These are phyloP conservation scores for Candida orba DNA, from an alignment of 805 yeast genomes.

Conservation along the genomic window DNA sequence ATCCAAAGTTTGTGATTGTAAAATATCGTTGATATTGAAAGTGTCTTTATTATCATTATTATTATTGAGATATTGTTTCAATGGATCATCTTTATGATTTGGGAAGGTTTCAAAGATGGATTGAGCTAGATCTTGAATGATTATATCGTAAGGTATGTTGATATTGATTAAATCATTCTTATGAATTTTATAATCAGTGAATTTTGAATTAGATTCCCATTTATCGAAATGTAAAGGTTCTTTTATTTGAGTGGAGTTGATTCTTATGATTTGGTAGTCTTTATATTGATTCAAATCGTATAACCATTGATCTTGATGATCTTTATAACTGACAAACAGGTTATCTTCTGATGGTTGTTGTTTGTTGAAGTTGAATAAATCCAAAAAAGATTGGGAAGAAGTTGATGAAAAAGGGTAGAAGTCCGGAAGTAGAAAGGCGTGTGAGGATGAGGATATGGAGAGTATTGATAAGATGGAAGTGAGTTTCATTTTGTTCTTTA, in stretches of 20 bases:
- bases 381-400: no score
- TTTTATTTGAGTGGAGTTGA: background rate
- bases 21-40: constrained; percentile 2
- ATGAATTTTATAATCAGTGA: constrained; percentile 37
- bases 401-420: no score
- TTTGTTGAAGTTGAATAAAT: no score
- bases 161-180: constrained; percentile 3
- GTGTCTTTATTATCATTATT: constrained; percentile 1
- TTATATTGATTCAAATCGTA: constrained; percentile 12
- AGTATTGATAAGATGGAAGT: no score
- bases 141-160: constrained; percentile 18
- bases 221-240: constrained; percentile 19
- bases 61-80: constrained; percentile 1
- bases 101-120: constrained; percentile 52
- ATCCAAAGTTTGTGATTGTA: constrained; percentile 4
- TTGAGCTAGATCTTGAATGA: constrained; percentile 53
- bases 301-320: no score
- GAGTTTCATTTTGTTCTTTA: no score
- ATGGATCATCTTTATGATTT: constrained; percentile 3
- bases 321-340: no score
- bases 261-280: constrained; percentile 14
- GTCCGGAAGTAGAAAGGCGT: no score
- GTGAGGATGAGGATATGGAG: no score
- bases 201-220: constrained; percentile 45
- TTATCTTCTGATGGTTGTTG: no score